A percentile compares a stretch with the other conserved stretches of the same genome.
Evolutionary conservation across 768 basidiomycete species (phyloP).

Genomic region (Mycena venus): DNA sequence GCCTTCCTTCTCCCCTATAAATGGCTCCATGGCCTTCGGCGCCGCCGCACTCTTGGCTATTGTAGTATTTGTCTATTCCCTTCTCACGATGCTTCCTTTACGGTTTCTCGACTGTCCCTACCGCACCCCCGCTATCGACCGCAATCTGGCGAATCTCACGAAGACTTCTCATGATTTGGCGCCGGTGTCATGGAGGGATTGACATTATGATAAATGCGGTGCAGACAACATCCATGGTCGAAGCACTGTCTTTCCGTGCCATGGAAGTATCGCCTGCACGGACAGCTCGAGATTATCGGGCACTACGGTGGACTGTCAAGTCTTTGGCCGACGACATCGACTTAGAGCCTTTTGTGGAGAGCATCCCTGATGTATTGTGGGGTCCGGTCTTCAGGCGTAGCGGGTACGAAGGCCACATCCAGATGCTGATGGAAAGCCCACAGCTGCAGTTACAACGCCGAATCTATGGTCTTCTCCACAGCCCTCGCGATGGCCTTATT

Average conservation of each 20-base stretch:
- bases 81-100: constrained; percentile 24
- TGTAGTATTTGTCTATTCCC: constrained; percentile 1
- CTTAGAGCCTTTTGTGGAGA: background rate
- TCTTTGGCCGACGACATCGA: background rate
- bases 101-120: constrained; percentile 29
- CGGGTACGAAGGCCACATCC: too few species aligned
- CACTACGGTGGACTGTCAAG: background rate
- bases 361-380: background rate
- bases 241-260: background rate
- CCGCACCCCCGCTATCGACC: constrained; percentile 15
- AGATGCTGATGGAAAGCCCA: too few species aligned
- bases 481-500: too few species aligned
- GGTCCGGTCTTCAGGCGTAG: background rate
- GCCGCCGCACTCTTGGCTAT: background rate
- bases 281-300: background rate
- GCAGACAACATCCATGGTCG: background rate
- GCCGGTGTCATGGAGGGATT: background rate
- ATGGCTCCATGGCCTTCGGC: background rate
- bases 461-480: too few species aligned
- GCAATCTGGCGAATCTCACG: background rate
- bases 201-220: too few species aligned
- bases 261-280: background rate
- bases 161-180: background rate
- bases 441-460: too few species aligned
- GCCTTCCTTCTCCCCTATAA: background rate